Base-by-base conservation (phyloP, 805 yeast genomes). In the Candida gorgasii region DNA sequence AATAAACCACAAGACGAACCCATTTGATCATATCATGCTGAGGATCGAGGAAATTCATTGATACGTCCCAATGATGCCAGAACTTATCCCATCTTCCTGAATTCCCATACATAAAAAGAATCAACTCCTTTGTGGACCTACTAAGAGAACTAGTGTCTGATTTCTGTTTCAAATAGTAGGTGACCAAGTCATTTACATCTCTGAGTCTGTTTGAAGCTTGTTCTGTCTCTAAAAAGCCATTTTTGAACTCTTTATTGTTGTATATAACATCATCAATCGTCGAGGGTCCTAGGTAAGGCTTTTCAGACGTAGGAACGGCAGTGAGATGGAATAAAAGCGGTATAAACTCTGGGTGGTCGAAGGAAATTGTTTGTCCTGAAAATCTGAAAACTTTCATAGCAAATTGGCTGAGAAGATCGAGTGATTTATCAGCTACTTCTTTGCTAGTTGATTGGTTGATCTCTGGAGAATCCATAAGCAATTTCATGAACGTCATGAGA, bases 21-120 rank as follows among this genome's bases (percentile, higher is more conserved):
- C 72, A 69, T 19, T 47, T 46, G 12, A 26, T 31, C 5, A 32
- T 12, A 29, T 31, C 42, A 36, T 9, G 19, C 31, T 42, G 19
- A 3, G 40, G 37, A n/a, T 26, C 41, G 31, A 28, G 44, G 34
- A 16, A 51, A 42, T 28, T 50, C 48, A 40, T 46, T 39, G 16
- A 55, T 1, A 41, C 38, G 13, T 68, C 58, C 75, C 75, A 70
- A 36, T 62, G 55, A 8, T 44, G 42, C 76, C 76, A 70, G 52
- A 70, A 70, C 34, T 51, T 41, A 3, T 42, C 43, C 73, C 74
- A 70, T 23, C 63, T 54, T 8, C 62, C 61, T 9, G 69, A 59
- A 39, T 67, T 68, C 3, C 75, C 76, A 42, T 63, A 66, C 1
- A 65, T 57, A 37, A 58, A 59, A 30, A 70, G 56, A 5, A 61